These are phyloP conservation scores for Metschnikowia orientalis DNA, from an alignment of 805 yeast genomes.

Conservation along the genomic window DNA sequence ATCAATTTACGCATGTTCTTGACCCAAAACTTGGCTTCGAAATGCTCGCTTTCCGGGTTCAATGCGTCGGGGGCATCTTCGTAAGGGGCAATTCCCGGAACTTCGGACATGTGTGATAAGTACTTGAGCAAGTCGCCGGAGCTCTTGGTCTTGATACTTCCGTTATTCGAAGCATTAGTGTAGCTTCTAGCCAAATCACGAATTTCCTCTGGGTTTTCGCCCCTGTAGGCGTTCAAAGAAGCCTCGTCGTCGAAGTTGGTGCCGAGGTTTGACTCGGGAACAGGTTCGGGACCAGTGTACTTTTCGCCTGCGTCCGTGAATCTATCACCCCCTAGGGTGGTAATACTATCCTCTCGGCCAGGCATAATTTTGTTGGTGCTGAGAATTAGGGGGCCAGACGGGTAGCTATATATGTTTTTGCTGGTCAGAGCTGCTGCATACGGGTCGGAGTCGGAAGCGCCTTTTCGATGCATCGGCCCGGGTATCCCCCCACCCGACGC, in stretches of 20 bases:
- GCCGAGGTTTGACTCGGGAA: conserved; percentile 3
- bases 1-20: conserved; percentile 54
- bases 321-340: conserved; percentile 9
- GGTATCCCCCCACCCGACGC: too few relatives aligned
- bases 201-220: conserved; percentile 37
- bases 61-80: conserved; percentile 23
- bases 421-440: too few relatives aligned
- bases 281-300: conserved; percentile 10
- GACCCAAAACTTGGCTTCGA: conserved; percentile 63
- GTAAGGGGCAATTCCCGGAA: conserved; percentile 20
- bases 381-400: too few relatives aligned
- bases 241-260: conserved; percentile 6
- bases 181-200: conserved; percentile 42
- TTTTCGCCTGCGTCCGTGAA: conserved; percentile 9
- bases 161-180: conserved; percentile 19
- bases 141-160: conserved; percentile 13
- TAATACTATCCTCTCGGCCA: conserved; percentile 10
- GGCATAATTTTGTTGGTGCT: conserved; percentile 2
- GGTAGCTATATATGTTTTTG: too few relatives aligned
- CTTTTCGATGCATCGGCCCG: conserved; percentile 1
- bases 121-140: conserved; percentile 30
- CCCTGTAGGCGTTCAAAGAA: conserved; percentile 24
- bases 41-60: conserved; percentile 57
- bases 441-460: conserved; percentile 4
- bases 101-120: conserved; percentile 42